Evolutionary conservation across 2,329 filamentous ascomycete species (phyloP), one percentile per base, ranked within the genome.

Genomic region (Hymenoscyphus scutula): DNA sequence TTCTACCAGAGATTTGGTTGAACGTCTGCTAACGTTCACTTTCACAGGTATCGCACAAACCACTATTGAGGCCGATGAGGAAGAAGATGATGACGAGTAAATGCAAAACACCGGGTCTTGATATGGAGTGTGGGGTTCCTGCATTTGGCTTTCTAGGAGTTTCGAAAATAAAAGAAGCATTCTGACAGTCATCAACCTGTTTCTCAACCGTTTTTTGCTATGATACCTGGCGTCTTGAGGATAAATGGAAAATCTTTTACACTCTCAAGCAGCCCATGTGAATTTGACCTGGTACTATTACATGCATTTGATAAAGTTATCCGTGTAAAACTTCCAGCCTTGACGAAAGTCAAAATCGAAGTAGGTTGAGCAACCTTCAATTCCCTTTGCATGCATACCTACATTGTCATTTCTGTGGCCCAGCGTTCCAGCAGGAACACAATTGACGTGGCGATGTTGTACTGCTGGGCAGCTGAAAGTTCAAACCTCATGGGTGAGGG

Each of bases 11-110:
- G 1, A 30, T 19, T 17, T 13, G 17, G 10, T 13, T 30, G 15
- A 11, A 32, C 13, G 11, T 78, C 56, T 45, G n/a, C 17, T 57
- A 64, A 62, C 15, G 57, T 57, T 66, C 68, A 60, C 13, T 37
- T 13, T 5, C 59, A 61, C 59, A 83, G 81, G 86, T 80, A 93
- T 94, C 75, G 90, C 90, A 77, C 89, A 90, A 84, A 92, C 89
- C 76, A 90, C 86, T 63, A 84, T 86, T 73, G 87, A 90, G 82
- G 86, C 84, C 67, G 87, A 89, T 66, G 86, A 89, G 77, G 86
- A 87, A 73, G 86, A 89, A 76, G 86, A 87, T 72, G 84, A 86
- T 75, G 85, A 88, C 70, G 86, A 89, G 81, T 87, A 87, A 82
- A 82, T 73, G 56, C 59, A 55, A 56, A 62, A 59, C 60, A 65